These are phyloP conservation scores for Euphorbia lathyris DNA, from an alignment of 345 rosid genomes.

Conservation along the genomic window DNA sequence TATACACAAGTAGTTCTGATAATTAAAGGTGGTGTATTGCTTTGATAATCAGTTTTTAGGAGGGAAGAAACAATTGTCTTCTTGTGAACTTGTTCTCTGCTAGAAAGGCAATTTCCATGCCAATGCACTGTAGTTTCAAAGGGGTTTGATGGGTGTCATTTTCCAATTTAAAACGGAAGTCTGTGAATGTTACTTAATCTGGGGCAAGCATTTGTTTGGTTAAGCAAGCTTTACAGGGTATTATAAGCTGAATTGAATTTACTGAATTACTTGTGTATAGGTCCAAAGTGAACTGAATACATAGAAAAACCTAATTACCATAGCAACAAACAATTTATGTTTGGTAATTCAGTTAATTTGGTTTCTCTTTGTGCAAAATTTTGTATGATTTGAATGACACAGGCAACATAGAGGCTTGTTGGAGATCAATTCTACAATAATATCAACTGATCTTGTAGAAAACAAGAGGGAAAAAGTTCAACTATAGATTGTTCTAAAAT, in stretches of 20 bases:
- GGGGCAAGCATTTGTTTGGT: background rate
- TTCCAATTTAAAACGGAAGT: background rate
- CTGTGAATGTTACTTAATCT: background rate
- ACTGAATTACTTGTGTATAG: background rate
- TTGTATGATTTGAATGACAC: background rate
- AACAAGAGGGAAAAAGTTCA: background rate
- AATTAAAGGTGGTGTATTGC: background rate
- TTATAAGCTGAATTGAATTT: background rate
- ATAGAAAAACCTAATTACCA: background rate
- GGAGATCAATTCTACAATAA: background rate
- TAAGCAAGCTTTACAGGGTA: background rate
- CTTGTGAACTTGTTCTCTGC: background rate
- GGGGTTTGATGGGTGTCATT: background rate
- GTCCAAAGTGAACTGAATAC: background rate
- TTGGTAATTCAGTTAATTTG: background rate
- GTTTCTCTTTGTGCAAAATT: background rate
- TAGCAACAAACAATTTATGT: background rate
- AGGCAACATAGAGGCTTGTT: background rate
- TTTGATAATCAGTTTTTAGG: background rate
- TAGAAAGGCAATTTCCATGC: constrained; percentile 1
- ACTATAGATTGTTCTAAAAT: constrained; percentile 10
- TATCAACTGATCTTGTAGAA: background rate
- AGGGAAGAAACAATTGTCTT: background rate
- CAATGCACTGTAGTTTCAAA: background rate
- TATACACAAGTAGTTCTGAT: background rate